phyloP scores from a whole-genome alignment of 2,329 filamentous ascomycete species.

The Fusarium algeriense region DNA sequence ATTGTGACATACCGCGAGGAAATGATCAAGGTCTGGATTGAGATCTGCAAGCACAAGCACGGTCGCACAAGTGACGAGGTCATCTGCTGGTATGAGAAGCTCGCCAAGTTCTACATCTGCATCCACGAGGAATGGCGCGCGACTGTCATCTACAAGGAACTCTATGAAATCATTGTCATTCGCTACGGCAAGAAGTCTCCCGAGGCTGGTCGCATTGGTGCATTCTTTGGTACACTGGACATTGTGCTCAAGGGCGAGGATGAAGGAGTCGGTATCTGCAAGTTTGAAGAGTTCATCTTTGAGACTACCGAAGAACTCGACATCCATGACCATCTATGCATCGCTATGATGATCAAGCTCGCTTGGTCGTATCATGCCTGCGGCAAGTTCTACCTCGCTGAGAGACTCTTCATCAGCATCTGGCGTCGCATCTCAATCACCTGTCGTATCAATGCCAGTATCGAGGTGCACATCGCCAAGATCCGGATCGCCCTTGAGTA shows the following conservation, averaged over 20 bases:
- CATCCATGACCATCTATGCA: constrained; percentile 49
- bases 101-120: constrained; percentile 53
- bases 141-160: constrained; percentile 50
- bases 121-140: constrained; percentile 53
- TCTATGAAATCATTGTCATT: constrained; percentile 51
- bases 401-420: constrained; percentile 55
- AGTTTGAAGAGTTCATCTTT: constrained; percentile 53
- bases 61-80: constrained; percentile 53
- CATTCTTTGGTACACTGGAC: constrained; percentile 51
- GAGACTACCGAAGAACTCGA: constrained; percentile 53
- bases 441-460: constrained; percentile 46
- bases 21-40: constrained; percentile 55
- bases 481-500: constrained; percentile 56
- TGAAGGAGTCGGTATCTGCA: constrained; percentile 43
- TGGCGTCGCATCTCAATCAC: constrained; percentile 55
- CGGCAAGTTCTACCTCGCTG: constrained; percentile 51
- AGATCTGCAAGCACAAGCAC: constrained; percentile 52
- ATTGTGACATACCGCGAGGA: constrained; percentile 54
- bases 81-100: constrained; percentile 52
- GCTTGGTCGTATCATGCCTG: constrained; percentile 52
- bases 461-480: constrained; percentile 54
- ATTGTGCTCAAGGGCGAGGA: constrained; percentile 50
- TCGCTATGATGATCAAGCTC: constrained; percentile 52
- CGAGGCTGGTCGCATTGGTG: constrained; percentile 47
- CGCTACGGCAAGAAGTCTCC: constrained; percentile 51